Evolutionary conservation across 164 flowering plant species (phyloP).

Genomic region (Vitis riparia): DNA sequence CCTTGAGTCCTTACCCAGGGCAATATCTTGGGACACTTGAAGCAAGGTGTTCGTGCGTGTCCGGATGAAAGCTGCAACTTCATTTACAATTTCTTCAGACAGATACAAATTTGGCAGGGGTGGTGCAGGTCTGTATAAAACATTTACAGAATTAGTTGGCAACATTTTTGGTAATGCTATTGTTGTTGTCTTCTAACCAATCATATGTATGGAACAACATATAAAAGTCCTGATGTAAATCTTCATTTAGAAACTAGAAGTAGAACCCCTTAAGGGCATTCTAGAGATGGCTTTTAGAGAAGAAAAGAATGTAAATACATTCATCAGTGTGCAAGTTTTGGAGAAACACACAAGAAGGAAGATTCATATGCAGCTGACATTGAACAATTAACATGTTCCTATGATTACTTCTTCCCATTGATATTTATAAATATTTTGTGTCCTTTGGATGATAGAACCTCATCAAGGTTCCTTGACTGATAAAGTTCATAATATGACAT

Average conservation of each 20-base stretch:
- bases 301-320: too few species aligned
- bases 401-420: too few species aligned
- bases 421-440: too few species aligned
- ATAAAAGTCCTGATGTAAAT: not conserved
- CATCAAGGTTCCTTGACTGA: too few species aligned
- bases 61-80: slow-evolving; percentile 48
- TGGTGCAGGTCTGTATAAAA: slow-evolving; percentile 78
- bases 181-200: too few species aligned
- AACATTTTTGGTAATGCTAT: too few species aligned
- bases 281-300: too few species aligned
- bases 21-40: slow-evolving; percentile 59
- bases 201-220: not conserved
- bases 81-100: slow-evolving; percentile 64
- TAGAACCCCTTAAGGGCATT: not conserved
- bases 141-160: not conserved
- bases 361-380: not conserved
- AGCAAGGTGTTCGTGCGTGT: slow-evolving; percentile 50
- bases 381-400: too few species aligned
- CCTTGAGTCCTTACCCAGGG: slow-evolving; percentile 69
- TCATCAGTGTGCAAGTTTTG: not conserved
- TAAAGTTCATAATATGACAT: too few species aligned
- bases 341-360: not conserved
- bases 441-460: too few species aligned
- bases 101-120: slow-evolving; percentile 75
- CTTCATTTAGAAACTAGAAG: not conserved